Base-by-base conservation (phyloP, 805 yeast genomes). In the Lipomyces starkeyi region DNA sequence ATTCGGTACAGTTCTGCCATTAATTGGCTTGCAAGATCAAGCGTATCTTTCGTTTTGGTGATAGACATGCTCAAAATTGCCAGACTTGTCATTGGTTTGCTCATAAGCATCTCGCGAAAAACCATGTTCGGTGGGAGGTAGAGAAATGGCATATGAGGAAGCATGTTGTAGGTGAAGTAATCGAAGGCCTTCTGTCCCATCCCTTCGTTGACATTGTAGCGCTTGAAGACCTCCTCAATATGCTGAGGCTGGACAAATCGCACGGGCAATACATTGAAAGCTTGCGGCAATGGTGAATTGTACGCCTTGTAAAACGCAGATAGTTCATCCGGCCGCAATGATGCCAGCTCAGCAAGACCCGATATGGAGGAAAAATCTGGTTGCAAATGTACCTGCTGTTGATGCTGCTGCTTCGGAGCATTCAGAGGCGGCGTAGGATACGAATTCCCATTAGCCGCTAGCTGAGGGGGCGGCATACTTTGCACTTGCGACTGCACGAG, bases 1-100 rank as follows among this genome's bases (percentile, higher is more conserved):
- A 34, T 86, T 75, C 73, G 82, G 81, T 25, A 87, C 76, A 20
- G 89, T 86, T 64, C 84, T 81, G 70, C 83, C 82, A 74, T 89
- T 87, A 52, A 89, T 75, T 52, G 25, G 59, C 37, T 22, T 7
- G 62, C 17, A 27, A 58, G 25, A 27, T 59, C 67, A 29, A 55
- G 43, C 11, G 49, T 32, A 34, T 47, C 58, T n/a, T 43, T 58
- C 29, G 64, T 52, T n/a, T 49, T 47, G 14, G 47, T 27, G n/a
- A 25, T 58, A 8, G 63, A 14, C 22, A 53, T 25, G 35, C 34
- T 6, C 22, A 47, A 7, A 13, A 59, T 66, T 22, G 69, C 59
- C 22, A 56, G 32, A n/a, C 64, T n/a, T 9, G 40, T 66, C 58
- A 54, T 13, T 25, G 64, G 64, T 20, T 59, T 25, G 11, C 29